Base-by-base conservation (phyloP, 331 rosid species). In the Saraca asoca region DNA sequence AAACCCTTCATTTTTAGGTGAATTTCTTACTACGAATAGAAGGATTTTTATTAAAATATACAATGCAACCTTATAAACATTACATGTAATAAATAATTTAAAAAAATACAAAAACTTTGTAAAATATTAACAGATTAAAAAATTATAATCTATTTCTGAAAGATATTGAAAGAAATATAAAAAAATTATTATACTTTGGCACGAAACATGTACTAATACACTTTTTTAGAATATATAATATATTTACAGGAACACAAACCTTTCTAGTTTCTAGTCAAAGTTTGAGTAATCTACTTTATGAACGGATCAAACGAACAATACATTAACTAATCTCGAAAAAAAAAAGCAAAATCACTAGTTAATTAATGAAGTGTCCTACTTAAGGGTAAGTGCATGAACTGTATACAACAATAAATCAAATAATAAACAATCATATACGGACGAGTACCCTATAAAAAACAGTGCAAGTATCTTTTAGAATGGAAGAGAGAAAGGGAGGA, bases 401-500 rank as follows among this genome's bases (percentile, higher is more conserved):
- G 31, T 24, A 24, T n/a, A 3, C 3, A 57, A 38, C 12, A 33
- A 62, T 55, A 50, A 20, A 15, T 57, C 12, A 58, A 37, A 37
- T 51, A 18, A 4, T 39, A 10, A 2, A 12, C 58, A 64, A 58
- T 66, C 42, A 46, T 29, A 34, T 55, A 51, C 13, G 5, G 58
- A 55, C 71, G 72, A 60, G 19, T 48, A 33, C 10, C 19, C 50
- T 18, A 66, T 54, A 44, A 46, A 11, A 67, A 60, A 46, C 8
- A 53, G 45, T 62, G 34, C 50, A 46, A 31, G n/a, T n/a, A n/a
- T n/a, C n/a, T 6, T 56, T 43, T 34, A 55, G 18, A 11, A 44
- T 9, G 50, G 1, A 5, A 24, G 31, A 24, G 31, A 24, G 3
- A 3, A 3, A 24, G 31, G 2, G 31, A 3, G 31, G 31, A 24